Percentiles rank a stretch among this genome's conserved stretches.
phyloP scores from a whole-genome alignment of 2,329 filamentous ascomycete genomes.

The Chrysoporthe cubensis region DNA sequence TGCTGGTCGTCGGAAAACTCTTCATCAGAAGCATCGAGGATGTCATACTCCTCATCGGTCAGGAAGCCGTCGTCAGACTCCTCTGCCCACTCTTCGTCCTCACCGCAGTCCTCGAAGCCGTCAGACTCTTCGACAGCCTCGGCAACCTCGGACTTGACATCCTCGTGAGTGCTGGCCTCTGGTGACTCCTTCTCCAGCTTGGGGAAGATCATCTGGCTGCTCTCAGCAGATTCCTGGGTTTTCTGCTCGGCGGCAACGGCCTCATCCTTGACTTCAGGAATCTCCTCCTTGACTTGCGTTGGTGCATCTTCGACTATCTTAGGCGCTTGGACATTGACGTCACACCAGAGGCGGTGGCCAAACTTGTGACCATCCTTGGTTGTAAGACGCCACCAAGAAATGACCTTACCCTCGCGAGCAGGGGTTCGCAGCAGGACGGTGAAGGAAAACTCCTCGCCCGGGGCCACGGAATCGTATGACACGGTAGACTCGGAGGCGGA shows the following conservation, averaged over 20 bases:
- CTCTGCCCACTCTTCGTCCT: slow-evolving; percentile 65
- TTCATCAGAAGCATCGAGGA: slow-evolving; percentile 92
- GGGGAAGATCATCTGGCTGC: slow-evolving; percentile 92
- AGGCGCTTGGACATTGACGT: slow-evolving; percentile 69
- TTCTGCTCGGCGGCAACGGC: slow-evolving; percentile 22
- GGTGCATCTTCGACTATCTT: slow-evolving; percentile 36
- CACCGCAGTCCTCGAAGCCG: slow-evolving; percentile 54
- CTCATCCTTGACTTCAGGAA: slow-evolving; percentile 24
- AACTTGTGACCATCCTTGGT: slow-evolving; percentile 80
- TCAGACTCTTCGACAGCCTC: slow-evolving; percentile 54
- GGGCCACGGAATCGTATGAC: slow-evolving; percentile 68
- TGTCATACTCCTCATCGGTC: slow-evolving; percentile 98
- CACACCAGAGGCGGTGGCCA: slow-evolving; percentile 94
- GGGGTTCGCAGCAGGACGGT: slow-evolving; percentile 85
- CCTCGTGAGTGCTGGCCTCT: slow-evolving; percentile 74
- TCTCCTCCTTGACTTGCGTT: slow-evolving; percentile 34
- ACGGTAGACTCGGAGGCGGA: slow-evolving; percentile 83
- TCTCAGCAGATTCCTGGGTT: slow-evolving; percentile 37
- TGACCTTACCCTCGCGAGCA: slow-evolving; percentile 72
- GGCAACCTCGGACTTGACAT: slow-evolving; percentile 53
- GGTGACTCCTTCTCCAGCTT: slow-evolving; percentile 95
- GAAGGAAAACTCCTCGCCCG: slow-evolving; percentile 79
- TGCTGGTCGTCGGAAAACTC: slow-evolving; percentile 68
- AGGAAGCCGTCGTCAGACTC: slow-evolving; percentile 76
- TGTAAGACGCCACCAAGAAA: slow-evolving; percentile 97